Base-by-base conservation (phyloP, 2,329 filamentous ascomycete genomes). In the Macroventuria anomochaeta region DNA sequence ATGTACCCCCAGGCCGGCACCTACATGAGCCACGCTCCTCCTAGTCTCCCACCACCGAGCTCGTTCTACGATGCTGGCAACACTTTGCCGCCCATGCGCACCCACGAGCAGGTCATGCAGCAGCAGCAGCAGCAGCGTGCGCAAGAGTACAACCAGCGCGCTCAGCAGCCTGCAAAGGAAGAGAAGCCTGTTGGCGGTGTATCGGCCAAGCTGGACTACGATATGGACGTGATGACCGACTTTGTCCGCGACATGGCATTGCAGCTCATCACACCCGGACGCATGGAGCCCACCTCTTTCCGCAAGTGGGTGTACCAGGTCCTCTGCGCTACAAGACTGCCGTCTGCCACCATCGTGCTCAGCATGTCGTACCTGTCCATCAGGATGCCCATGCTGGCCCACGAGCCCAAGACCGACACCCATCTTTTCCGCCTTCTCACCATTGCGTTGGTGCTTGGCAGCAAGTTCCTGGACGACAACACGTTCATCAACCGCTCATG, bases 401-500 rank as follows among this genome's bases (percentile, higher is more conserved):
- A 59, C 17, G 66, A 74, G 62, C 67, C 71, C 59, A 76, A 80
- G 43, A 80, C 79, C 33, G 81, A 84, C 48, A 88, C 88, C 36
- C 88, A 95, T 71, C 84, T 96, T 48, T 96, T 93, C 82, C 89
- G 91, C 56, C 88, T 96, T 79, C 83, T 96, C 60, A 96, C 92
- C 6, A 89, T 93, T 31, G 86, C 89, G 7, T 80, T 97, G 52
- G 83, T 97, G 44, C 82, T 97, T 46, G 93, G 91, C 55, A 96
- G 91, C 85, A 97, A 97, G 79, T 97, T 96, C 69, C 81, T 96
- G 62, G 93, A 97, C 69, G 93, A 96, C 81, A 96, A 96, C 77
- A 97, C 93, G 5, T 97, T 97, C 77, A 93, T 96, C 81, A 97
- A 96, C 78, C 89, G 91, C 49, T 96, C 93, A 1, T 97, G 93